A percentile compares a stretch with the other conserved stretches of the same genome.
Evolutionary conservation across 2,329 filamentous ascomycete genomes (phyloP).

Genomic region (Fusarium pininemorale): DNA sequence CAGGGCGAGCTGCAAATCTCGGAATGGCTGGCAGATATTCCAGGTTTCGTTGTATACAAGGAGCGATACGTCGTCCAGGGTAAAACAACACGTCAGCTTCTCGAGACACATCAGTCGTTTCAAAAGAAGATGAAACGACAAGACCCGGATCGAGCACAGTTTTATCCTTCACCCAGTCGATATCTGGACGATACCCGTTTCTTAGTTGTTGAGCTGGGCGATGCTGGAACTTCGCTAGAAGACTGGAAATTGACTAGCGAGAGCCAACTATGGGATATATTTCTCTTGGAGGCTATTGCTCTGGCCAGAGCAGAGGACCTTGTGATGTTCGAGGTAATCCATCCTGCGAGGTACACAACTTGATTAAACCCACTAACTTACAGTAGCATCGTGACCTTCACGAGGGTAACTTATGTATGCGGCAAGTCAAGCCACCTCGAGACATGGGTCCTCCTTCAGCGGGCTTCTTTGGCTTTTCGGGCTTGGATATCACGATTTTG

Average conservation of each 20-base stretch:
- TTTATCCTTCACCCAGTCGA: slow-evolving; percentile 69
- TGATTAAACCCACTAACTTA: slow-evolving; percentile 7
- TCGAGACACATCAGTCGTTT: slow-evolving; percentile 69
- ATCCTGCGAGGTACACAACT: background rate
- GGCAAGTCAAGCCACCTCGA: slow-evolving; percentile 50
- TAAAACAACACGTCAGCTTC: slow-evolving; percentile 60
- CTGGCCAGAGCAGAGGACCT: slow-evolving; percentile 67
- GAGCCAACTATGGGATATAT: slow-evolving; percentile 70
- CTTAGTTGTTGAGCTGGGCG: slow-evolving; percentile 69
- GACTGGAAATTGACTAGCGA: slow-evolving; percentile 61
- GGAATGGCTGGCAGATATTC: slow-evolving; percentile 70
- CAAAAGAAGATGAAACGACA: slow-evolving; percentile 63
- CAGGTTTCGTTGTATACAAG: slow-evolving; percentile 73
- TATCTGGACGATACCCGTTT: slow-evolving; percentile 68
- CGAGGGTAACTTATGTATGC: slow-evolving; percentile 71
- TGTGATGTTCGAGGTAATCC: slow-evolving; percentile 66
- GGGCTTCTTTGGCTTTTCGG: slow-evolving; percentile 65
- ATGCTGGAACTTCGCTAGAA: slow-evolving; percentile 69
- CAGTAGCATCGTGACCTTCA: slow-evolving; percentile 70
- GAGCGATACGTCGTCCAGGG: slow-evolving; percentile 69
- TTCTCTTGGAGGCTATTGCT: slow-evolving; percentile 68
- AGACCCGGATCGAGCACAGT: slow-evolving; percentile 66
- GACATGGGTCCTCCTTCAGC: slow-evolving; percentile 44
- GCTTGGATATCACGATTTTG: slow-evolving; percentile 70
- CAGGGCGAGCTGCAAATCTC: slow-evolving; percentile 70